These are phyloP conservation scores for Clonostachys rhizophaga DNA, from an alignment of 2,329 filamentous ascomycete species.

Conservation along the genomic window DNA sequence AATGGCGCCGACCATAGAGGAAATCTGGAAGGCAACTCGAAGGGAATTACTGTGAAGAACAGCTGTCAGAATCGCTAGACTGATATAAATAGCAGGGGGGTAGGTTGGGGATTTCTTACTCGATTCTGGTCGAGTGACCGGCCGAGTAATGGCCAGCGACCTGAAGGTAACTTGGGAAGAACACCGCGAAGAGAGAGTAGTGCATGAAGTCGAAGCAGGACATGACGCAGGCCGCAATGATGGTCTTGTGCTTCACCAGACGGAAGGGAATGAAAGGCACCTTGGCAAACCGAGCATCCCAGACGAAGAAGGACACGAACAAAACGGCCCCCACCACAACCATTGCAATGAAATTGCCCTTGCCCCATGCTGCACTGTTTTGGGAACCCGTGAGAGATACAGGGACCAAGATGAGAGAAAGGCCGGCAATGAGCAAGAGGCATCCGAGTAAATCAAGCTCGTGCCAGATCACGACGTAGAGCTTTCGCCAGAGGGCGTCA, in stretches of 20 bases:
- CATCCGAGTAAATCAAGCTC: conserved; percentile 26
- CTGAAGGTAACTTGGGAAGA: conserved; percentile 33
- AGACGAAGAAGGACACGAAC: conserved; percentile 19
- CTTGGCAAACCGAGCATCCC: conserved; percentile 27
- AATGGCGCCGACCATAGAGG: conserved; percentile 22
- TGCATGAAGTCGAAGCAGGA: conserved; percentile 28
- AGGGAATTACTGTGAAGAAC: conserved; percentile 13
- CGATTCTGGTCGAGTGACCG: conserved; percentile 27
- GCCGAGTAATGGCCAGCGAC: conserved; percentile 27
- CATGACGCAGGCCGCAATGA: conserved; percentile 27
- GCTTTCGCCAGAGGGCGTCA: conserved; percentile 3
- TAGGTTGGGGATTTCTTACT: conserved; percentile 11
- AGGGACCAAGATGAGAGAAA: conserved; percentile 25
- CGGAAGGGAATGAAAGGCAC: conserved; percentile 30
- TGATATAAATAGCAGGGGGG: fast-evolving
- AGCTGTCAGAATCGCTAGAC: not conserved
- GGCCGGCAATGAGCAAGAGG: conserved; percentile 20
- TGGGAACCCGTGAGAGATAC: conserved; percentile 27
- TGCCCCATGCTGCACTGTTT: conserved; percentile 20
- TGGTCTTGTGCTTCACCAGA: conserved; percentile 26
- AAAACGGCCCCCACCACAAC: conserved; percentile 20
- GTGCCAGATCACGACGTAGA: conserved; percentile 9
- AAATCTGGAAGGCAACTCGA: conserved; percentile 27
- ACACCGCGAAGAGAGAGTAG: conserved; percentile 29
- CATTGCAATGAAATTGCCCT: conserved; percentile 27